phyloP scores from a whole-genome alignment of 2,329 filamentous ascomycete species.

The Penicillium expansum region DNA sequence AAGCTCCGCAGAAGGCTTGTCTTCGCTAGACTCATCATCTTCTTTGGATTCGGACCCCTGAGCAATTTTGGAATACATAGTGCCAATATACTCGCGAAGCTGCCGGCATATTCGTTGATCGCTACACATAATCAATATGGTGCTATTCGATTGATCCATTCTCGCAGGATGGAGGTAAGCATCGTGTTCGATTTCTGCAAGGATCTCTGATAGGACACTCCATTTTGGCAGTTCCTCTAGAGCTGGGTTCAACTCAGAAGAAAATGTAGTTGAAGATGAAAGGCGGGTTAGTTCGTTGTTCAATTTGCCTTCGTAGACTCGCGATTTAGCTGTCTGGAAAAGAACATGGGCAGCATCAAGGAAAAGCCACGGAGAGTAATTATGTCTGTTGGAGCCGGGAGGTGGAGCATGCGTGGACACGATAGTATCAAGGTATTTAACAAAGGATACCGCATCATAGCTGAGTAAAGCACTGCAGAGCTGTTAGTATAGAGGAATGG shows the following conservation, averaged over 20 bases:
- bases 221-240: conserved; percentile 96
- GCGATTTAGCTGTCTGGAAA: conserved; percentile 81
- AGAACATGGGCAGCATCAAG: conserved; percentile 92
- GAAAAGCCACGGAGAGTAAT: conserved; percentile 93
- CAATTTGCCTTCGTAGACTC: conserved; percentile 78
- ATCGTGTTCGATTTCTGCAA: conserved; percentile 91
- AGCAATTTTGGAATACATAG: conserved; percentile 69
- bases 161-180: conserved; percentile 74
- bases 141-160: conserved; percentile 85
- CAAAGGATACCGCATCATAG: conserved; percentile 86
- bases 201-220: conserved; percentile 79
- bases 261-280: conserved; percentile 49
- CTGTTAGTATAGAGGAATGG: conserved; percentile 14
- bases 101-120: conserved; percentile 84
- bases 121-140: conserved; percentile 91
- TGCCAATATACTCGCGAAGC: conserved; percentile 84
- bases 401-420: conserved; percentile 85
- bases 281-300: conserved; percentile 53
- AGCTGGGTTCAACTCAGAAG: conserved; percentile 69
- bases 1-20: conserved; percentile 70
- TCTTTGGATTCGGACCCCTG: conserved; percentile 45
- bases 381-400: conserved; percentile 80
- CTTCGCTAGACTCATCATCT: conserved; percentile 53
- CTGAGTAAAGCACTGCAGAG: conserved; percentile 62
- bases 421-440: conserved; percentile 91